phyloP scores from a whole-genome alignment of 1,284 basidiomycete genomes.

The Moniliella sp. region DNA sequence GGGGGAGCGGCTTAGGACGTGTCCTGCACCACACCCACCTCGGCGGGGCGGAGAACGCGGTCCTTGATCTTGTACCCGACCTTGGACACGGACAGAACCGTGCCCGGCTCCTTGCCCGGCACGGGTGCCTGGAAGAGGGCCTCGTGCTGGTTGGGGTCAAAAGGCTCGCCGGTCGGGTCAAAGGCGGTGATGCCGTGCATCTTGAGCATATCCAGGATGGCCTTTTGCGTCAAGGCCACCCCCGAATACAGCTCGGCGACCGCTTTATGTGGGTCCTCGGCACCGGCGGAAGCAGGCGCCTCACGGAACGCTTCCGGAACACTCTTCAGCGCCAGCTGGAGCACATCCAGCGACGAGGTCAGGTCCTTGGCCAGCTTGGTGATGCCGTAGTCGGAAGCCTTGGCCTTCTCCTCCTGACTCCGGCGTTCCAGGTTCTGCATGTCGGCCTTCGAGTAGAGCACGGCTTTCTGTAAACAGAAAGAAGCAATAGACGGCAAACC shows the following conservation, averaged over 20 bases:
- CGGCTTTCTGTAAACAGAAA: slow-evolving; percentile 17
- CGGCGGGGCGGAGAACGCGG: slow-evolving; percentile 68
- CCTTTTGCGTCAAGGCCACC: slow-evolving; percentile 74
- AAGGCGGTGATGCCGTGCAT: slow-evolving; percentile 76
- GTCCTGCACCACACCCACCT: slow-evolving; percentile 66
- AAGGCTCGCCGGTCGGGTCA: slow-evolving; percentile 71
- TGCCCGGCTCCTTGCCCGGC: slow-evolving; percentile 57
- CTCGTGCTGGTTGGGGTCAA: slow-evolving; percentile 85
- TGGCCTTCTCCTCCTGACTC: slow-evolving; percentile 66
- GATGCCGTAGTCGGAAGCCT: slow-evolving; percentile 84
- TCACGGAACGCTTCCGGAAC: slow-evolving; percentile 41
- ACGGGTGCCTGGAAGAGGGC: slow-evolving; percentile 86
- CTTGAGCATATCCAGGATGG: slow-evolving; percentile 67
- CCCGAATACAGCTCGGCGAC: slow-evolving; percentile 44
- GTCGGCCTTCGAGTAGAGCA: slow-evolving; percentile 46
- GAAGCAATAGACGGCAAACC: no score
- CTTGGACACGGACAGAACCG: slow-evolving; percentile 75
- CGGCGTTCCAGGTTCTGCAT: slow-evolving; percentile 83
- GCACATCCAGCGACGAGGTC: slow-evolving; percentile 74
- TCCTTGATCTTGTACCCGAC: slow-evolving; percentile 44
- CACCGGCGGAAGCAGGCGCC: slow-evolving; percentile 3
- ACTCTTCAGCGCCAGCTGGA: slow-evolving; percentile 60
- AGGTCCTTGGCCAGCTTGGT: slow-evolving; percentile 70
- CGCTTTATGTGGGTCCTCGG: slow-evolving; percentile 17
- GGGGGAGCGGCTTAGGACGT: no score